Percentiles rank a stretch among this genome's conserved stretches.
These are phyloP conservation scores for Truncatella angustata DNA, from an alignment of 2,329 filamentous ascomycete species.

Conservation along the genomic window DNA sequence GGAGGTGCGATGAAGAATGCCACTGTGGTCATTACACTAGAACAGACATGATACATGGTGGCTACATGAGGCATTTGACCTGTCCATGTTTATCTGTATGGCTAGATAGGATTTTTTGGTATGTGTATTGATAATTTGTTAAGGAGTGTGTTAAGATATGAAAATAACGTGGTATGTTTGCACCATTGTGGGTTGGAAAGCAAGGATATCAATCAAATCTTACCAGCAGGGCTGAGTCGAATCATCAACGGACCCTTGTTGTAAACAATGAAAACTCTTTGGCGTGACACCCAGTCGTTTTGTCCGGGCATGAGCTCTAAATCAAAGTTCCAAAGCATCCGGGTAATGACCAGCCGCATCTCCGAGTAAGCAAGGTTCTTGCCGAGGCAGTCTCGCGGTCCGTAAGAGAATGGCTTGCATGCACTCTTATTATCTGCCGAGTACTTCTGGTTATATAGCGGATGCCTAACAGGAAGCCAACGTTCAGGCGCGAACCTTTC, in stretches of 20 bases:
- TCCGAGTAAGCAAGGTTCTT: slow-evolving; percentile 31
- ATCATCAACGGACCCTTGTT: not conserved
- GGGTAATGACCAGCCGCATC: slow-evolving; percentile 33
- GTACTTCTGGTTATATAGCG: not conserved
- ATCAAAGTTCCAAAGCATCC: slow-evolving; percentile 1
- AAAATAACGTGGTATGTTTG: not conserved
- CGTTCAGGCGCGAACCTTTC: slow-evolving; percentile 14
- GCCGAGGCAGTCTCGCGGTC: slow-evolving; percentile 19
- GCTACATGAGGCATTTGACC: no score
- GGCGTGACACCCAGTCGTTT: not conserved
- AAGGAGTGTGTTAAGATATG: not conserved
- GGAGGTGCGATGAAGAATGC: no score
- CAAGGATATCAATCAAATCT: not conserved
- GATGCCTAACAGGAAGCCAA: slow-evolving; percentile 8
- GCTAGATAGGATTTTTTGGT: no score
- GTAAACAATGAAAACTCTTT: not conserved
- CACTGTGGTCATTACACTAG: no score
- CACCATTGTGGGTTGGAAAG: not conserved
- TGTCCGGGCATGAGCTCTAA: not conserved
- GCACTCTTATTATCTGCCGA: slow-evolving; percentile 7
- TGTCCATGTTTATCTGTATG: no score
- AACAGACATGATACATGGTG: no score
- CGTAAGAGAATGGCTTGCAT: slow-evolving; percentile 17
- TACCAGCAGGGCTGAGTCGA: not conserved
- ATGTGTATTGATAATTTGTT: no score